Evolutionary conservation across 2,329 filamentous ascomycete species (phyloP), one percentile per base, ranked within the genome.

Genomic region (Cladosporium austrohemisphaericum): DNA sequence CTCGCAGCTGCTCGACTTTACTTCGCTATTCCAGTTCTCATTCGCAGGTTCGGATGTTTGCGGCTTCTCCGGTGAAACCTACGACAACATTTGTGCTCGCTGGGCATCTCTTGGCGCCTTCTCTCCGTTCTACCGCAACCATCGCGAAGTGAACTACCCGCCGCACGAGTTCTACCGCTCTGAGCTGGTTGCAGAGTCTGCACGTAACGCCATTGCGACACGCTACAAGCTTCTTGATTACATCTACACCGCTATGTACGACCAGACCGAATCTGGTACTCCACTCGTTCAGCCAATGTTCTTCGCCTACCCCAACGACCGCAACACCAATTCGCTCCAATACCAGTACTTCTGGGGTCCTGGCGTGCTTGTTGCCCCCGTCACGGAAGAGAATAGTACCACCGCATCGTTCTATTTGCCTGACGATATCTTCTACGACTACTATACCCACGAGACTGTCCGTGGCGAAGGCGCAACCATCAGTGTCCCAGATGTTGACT

Each of bases 201-300:
- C 85, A 0, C 77, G 76, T 49, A 83, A 80, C 51, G 84, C 82
- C 14, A 88, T 91, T 58, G 77, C 77, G 23, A 81, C 83, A 40
- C 78, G 87, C n/a, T 91, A 91, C 70, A 76, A 79, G 25, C 73
- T 91, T n/a, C 73, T 91, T 10, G 86, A 90, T 60, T 91, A 91
- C 69, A 75, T 88, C 52, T 91, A 92, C 72, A 90, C 86, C 1
- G 80, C 82, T 0, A 73, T 89, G 57, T 73, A 83, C 62, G 68
- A 71, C 50, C 79, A 87, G 63, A 77, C 74, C 23, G 60, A 72
- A 14, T 76, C 77, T 35, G 87, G 87, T 26, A 76, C 75, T 1
- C 85, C 87, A 0, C 72, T 83, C 55, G 70, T 89, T 48, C 81
- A 81, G 57, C 86, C 87, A 0, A 67, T 90, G 49, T 88, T 86